phyloP scores from a whole-genome alignment of 2,329 filamentous ascomycete genomes.

The Xylariaceae sp. region DNA sequence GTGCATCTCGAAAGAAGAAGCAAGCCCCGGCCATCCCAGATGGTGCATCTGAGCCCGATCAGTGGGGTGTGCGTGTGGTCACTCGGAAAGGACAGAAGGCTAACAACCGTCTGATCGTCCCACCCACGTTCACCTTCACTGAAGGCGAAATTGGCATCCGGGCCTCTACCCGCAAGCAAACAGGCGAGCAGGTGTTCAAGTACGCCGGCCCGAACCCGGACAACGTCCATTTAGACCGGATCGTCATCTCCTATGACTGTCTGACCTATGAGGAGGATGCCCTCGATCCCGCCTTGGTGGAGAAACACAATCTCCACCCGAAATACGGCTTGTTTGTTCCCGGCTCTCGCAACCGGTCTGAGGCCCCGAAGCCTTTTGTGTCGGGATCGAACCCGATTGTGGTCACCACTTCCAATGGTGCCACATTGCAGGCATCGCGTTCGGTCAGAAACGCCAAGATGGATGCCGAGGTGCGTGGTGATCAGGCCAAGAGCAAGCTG shows the following conservation, averaged over 20 bases:
- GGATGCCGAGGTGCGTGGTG: conserved; percentile 26
- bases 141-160: conserved; percentile 55
- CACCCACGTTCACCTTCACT: conserved; percentile 44
- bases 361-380: conserved; percentile 37
- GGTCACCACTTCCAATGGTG: conserved; percentile 44
- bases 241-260: conserved; percentile 49
- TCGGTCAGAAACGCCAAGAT: conserved; percentile 31
- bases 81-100: conserved; percentile 38
- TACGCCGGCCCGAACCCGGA: conserved; percentile 51
- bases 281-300: conserved; percentile 46
- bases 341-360: conserved; percentile 42
- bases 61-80: conserved; percentile 47
- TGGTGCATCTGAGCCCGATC: conserved; percentile 44
- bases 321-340: conserved; percentile 49
- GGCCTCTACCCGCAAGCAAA: conserved; percentile 53
- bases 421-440: conserved; percentile 46
- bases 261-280: conserved; percentile 44
- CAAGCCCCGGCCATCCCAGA: conserved; percentile 35
- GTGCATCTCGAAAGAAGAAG: conserved; percentile 22
- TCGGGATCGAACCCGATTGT: conserved; percentile 46
- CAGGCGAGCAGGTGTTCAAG: conserved; percentile 48
- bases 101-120: conserved; percentile 51
- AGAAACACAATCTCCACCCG: conserved; percentile 48
- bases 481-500: conserved; percentile 22
- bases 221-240: conserved; percentile 50